Evolutionary conservation across 257 asterid species (phyloP), one percentile per base, ranked within the genome.

Genomic region (Solanum appendiculatum): DNA sequence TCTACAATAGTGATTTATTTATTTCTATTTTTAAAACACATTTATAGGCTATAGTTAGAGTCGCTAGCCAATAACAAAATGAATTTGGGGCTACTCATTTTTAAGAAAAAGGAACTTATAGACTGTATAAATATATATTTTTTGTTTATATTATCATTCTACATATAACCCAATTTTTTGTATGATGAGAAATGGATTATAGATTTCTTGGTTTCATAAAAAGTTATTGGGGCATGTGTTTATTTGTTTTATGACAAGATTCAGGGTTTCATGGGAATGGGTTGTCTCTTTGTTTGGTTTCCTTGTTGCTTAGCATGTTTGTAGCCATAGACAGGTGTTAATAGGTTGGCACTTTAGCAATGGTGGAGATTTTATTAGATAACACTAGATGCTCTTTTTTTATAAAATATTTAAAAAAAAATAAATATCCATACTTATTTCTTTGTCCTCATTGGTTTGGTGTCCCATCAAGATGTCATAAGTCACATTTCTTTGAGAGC

Each of bases 321-420:
- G 56, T 78, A 7, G 85, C 87, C 86, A 68, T 29, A 83, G 88
- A 86, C 92, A 89, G 91, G 90, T 92, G 90, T 89, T 89, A 90
- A 33, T 36, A 15, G 20, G 70, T 64, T 74, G 89, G 70, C 87
- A 88, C 60, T 68, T 77, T 91, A 87, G 86, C 90, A 87, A 63
- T 58, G 86, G 83, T 69, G 89, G 27, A 40, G 63, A 23, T 11
- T 20, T 46, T 27, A 14, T 44, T 15, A 21, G 29, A 44, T 15
- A 15, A 68, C 16, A 44, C 9, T 44, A 78, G 39, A 78, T 27
- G 23, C 40, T 44, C 37, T 44, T 44, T 29, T 78, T 25, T 78
- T 75, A 78, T n/a, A n/a, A n/a, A n/a, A n/a, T n/a, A n/a, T n/a
- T n/a, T n/a, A n/a, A n/a, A n/a, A n/a, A n/a, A n/a, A n/a, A n/a